A percentile compares a stretch with the other conserved stretches of the same genome.
Conservation (phyloP, 805 yeast genomes). For the Vanderwaltozyma polyspora region DNA sequence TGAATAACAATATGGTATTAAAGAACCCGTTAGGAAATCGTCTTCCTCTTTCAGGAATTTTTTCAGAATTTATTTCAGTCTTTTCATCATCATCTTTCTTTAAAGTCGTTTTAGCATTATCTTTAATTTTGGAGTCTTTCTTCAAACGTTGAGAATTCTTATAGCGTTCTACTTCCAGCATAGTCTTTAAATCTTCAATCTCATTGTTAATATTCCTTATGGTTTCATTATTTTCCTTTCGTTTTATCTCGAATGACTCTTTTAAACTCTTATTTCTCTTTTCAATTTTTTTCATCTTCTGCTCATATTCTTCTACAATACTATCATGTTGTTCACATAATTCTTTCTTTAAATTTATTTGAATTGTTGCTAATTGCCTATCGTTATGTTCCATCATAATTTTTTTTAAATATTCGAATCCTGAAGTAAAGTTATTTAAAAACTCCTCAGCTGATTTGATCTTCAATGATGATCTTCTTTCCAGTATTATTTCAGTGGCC, state of each 20-base stretch:
- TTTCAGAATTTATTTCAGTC: not conserved
- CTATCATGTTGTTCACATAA: constrained; percentile 19
- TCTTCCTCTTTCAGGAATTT: not conserved
- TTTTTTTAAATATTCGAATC: constrained; percentile 23
- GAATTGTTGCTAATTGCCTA: constrained; percentile 18
- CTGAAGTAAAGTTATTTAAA: constrained; percentile 36
- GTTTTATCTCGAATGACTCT: constrained; percentile 6
- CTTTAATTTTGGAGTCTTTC: not conserved
- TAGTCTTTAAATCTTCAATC: constrained; percentile 24
- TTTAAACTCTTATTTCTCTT: constrained; percentile 9
- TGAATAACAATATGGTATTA: not conserved
- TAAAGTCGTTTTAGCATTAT: not conserved
- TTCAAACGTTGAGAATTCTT: constrained; percentile 13
- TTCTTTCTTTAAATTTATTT: constrained; percentile 20
- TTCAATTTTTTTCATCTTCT: constrained; percentile 11
- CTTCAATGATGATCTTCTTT: constrained; percentile 48
- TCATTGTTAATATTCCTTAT: constrained; percentile 16
- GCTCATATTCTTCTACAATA: constrained; percentile 12
- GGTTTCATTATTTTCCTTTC: constrained; percentile 8
- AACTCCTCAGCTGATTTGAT: constrained; percentile 45
- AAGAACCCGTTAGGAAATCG: not conserved
- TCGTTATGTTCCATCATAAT: constrained; percentile 25
- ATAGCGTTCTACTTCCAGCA: constrained; percentile 26
- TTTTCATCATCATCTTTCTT: not conserved
- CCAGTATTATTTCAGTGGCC: constrained; percentile 43